phyloP scores from a whole-genome alignment of 768 basidiomycete genomes.

The Lactifluus echinatus region DNA sequence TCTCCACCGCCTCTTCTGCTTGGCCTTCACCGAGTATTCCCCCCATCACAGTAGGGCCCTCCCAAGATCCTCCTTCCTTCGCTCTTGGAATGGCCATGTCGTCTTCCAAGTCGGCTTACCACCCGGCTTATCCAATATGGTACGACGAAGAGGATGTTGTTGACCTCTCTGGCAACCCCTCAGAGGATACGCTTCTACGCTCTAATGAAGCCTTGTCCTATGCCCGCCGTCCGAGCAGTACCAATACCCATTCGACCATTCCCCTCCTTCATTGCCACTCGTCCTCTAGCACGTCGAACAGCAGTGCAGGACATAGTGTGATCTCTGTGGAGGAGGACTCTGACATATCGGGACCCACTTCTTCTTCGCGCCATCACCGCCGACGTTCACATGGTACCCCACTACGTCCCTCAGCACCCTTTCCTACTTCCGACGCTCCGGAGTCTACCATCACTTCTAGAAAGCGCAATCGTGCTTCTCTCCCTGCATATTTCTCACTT shows the following conservation, averaged over 20 bases:
- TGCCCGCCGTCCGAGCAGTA: constrained; percentile 21
- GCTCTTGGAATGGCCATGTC: constrained; percentile 13
- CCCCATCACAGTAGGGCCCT: background rate
- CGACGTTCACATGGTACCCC: constrained; percentile 9
- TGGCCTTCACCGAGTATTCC: constrained; percentile 19
- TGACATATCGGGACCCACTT: constrained; percentile 9
- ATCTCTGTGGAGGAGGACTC: constrained; percentile 12
- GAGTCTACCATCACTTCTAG: constrained; percentile 12
- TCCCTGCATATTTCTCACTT: constrained; percentile 24
- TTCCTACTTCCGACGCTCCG: background rate
- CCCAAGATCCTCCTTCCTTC: constrained; percentile 12
- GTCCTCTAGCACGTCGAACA: constrained; percentile 6
- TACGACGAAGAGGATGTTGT: constrained; percentile 18
- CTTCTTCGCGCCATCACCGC: constrained; percentile 8
- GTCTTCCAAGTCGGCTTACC: constrained; percentile 13
- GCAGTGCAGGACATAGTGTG: constrained; percentile 8
- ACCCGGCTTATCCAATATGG: constrained; percentile 13
- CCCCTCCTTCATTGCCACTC: constrained; percentile 20
- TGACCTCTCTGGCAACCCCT: background rate
- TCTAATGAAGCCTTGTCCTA: constrained; percentile 16
- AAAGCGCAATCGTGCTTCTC: constrained; percentile 19
- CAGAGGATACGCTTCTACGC: constrained; percentile 1
- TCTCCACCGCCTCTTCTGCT: constrained; percentile 21
- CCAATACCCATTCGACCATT: constrained; percentile 22
- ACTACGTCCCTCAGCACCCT: background rate